phyloP scores from a whole-genome alignment of 108 stramenopile species.

The Nannochloropsis salina region DNA sequence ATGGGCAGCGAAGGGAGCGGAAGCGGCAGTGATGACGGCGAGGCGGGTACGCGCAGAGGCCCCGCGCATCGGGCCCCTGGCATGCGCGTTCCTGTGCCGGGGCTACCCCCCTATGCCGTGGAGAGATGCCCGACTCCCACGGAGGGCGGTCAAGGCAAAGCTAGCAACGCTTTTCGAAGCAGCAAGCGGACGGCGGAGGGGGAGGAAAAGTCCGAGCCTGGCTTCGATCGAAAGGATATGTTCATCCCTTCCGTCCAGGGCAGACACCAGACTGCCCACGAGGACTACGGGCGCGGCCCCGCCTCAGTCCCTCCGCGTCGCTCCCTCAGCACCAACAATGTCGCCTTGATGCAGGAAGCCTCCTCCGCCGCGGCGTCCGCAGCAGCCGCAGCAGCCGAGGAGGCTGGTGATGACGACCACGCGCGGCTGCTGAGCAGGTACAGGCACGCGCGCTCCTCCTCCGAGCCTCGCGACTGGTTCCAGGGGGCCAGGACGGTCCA shows the following conservation, averaged over 20 bases:
- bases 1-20: slow-evolving; percentile 12
- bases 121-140: background rate
- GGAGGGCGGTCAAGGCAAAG: background rate
- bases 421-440: slow-evolving; percentile 10
- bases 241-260: background rate
- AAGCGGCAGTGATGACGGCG: slow-evolving; percentile 6
- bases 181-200: background rate
- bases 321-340: background rate
- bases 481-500: background rate
- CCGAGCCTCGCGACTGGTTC: background rate
- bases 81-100: background rate
- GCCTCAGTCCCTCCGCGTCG: background rate
- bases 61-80: no score
- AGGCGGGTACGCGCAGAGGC: background rate
- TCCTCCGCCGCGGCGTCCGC: background rate
- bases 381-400: background rate
- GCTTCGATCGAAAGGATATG: background rate
- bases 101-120: background rate
- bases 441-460: background rate
- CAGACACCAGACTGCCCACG: background rate
- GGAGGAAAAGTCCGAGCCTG: background rate
- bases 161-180: background rate
- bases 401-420: background rate
- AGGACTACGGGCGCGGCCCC: background rate
- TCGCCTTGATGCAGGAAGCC: background rate